These are phyloP conservation scores for Erysimum cheiri DNA, from an alignment of 441 rosid genomes.

Conservation along the genomic window DNA sequence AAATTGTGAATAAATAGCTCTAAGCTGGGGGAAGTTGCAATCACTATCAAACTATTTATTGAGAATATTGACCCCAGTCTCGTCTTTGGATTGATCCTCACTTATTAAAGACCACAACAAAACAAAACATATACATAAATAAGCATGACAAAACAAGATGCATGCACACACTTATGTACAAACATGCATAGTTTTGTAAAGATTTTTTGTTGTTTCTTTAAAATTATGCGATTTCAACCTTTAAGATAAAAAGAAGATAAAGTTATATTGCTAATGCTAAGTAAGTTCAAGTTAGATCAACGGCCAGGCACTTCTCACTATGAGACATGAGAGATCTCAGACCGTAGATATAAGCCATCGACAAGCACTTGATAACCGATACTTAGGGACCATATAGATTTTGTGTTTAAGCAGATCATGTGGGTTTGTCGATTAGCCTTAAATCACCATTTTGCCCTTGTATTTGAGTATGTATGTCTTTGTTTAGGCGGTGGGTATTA, in stretches of 20 bases:
- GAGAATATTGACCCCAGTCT: slow-evolving; percentile 21
- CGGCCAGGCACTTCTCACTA: slow-evolving; percentile 38
- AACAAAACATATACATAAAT: slow-evolving; percentile 42
- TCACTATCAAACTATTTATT: slow-evolving; percentile 35
- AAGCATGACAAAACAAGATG: slow-evolving; percentile 42
- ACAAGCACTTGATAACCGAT: slow-evolving; percentile 34
- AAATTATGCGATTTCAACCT: neutral
- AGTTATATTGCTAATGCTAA: slow-evolving; percentile 5
- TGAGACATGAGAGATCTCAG: neutral
- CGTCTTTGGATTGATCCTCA: slow-evolving; percentile 31
- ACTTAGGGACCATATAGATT: slow-evolving; percentile 39
- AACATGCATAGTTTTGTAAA: slow-evolving; percentile 30
- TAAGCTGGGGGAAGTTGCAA: slow-evolving; percentile 38
- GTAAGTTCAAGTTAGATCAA: slow-evolving; percentile 34
- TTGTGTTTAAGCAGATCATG: slow-evolving; percentile 42
- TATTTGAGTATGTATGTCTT: slow-evolving; percentile 7
- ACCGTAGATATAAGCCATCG: slow-evolving; percentile 31
- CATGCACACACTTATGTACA: slow-evolving; percentile 35
- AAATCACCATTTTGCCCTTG: slow-evolving; percentile 11
- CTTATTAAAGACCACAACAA: slow-evolving; percentile 21
- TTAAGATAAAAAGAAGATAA: neutral
- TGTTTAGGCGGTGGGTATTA: slow-evolving; percentile 10
- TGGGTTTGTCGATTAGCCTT: slow-evolving; percentile 32
- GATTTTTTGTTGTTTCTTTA: slow-evolving; percentile 16
- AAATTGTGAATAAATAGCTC: slow-evolving; percentile 43